Base-by-base conservation (phyloP, 2,329 filamentous ascomycete genomes). In the Penicillium sp. region DNA sequence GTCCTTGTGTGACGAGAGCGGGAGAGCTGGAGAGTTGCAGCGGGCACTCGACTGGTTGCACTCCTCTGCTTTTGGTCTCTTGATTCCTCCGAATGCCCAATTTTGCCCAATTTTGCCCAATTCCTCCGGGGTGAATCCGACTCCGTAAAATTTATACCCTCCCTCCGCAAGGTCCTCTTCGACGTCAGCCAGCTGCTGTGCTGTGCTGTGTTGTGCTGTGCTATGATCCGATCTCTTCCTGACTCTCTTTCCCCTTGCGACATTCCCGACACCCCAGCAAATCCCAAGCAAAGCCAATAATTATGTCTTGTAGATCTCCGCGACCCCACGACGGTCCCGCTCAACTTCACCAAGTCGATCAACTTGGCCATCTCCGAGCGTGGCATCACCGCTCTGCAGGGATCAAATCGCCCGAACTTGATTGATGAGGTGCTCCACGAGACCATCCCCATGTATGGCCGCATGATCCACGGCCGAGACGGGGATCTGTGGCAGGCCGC, bases 261-360 rank as follows among this genome's bases (percentile, higher is more conserved):
- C n/a, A n/a, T n/a, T n/a, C n/a, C n/a, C n/a, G n/a, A n/a, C n/a
- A n/a, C n/a, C n/a, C n/a, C n/a, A n/a, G n/a, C n/a, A 52, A 51
- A 42, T 23, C 48, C 27, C 54, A 50, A 42, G 33, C 27, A 52
- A 56, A 49, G 36, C 42, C 51, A 49, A 53, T 51, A 55, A 52
- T 55, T 36, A 53, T 50, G 21, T 41, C n/a, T 37, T 21, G 43
- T 58, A 97, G 94, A 99, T 76, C 85, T 97, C 42, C 86, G 94
- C 33, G 86, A 95, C 69, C 86, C 89, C 2, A 82, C 84, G 2
- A 96, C 90, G 0, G 85, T 86, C 24, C 92, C 93, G 3, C 80
- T 97, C 55, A 97, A 97, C 73, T 97, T 97, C 68, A 96, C 92
- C 54, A 96, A 91, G 71, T 97, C 94, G n/a, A 99, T 99, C 78